phyloP scores from a whole-genome alignment of 139 green algal genomes.

The Picochlorum costavermella region DNA sequence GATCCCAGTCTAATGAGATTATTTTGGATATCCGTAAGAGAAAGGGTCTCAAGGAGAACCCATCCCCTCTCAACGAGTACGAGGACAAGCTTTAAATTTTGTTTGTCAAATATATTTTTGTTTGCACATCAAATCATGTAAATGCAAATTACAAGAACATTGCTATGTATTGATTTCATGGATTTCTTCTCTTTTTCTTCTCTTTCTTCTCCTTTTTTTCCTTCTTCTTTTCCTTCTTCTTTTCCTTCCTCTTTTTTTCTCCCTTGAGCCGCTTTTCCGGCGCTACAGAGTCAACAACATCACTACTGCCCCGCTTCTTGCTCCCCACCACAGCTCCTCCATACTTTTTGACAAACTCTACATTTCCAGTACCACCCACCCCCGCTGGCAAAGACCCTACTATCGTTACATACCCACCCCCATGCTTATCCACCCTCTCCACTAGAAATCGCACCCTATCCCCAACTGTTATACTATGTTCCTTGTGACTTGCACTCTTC shows the following conservation, averaged over 20 bases:
- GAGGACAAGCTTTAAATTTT: conserved; percentile 92
- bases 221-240: background rate
- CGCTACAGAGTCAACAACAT: background rate
- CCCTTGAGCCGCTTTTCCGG: background rate
- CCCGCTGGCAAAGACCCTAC: conserved; percentile 22
- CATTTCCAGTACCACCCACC: conserved; percentile 3
- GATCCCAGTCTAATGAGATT: conserved; percentile 64
- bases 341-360: background rate
- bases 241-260: background rate
- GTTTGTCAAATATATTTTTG: background rate
- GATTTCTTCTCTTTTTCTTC: background rate
- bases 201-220: background rate
- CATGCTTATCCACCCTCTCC: conserved; percentile 8
- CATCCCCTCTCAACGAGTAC: conserved; percentile 75
- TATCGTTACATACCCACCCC: conserved; percentile 21
- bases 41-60: conserved; percentile 90
- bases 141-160: background rate
- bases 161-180: background rate
- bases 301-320: background rate
- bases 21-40: conserved; percentile 87
- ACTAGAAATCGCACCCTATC: conserved; percentile 25
- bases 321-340: background rate
- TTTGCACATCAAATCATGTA: background rate
- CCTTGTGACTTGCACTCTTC: conserved; percentile 6
- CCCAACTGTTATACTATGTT: conserved; percentile 21